Evolutionary conservation across 192 early-diverging fungal genomes (phyloP).

Genomic region (Coemansia pectinata): DNA sequence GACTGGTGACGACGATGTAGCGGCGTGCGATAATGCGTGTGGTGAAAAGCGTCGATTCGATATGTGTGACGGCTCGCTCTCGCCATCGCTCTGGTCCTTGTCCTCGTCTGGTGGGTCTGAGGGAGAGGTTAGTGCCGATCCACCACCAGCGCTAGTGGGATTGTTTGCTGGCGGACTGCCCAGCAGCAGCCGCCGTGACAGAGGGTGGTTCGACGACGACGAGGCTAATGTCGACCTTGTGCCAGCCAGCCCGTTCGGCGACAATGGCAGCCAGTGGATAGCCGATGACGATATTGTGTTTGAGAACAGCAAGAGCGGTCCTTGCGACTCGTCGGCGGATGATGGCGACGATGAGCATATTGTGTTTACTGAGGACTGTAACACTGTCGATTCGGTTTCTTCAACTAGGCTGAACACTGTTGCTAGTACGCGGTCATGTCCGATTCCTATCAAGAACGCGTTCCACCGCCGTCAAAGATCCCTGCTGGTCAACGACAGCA

Average conservation of each 20-base stretch:
- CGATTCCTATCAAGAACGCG: slow-evolving; percentile 3
- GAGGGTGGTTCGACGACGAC: slow-evolving; percentile 23
- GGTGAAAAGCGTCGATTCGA: neutral
- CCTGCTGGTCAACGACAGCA: neutral
- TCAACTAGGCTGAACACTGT: neutral
- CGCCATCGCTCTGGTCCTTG: neutral
- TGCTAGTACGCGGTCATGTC: neutral
- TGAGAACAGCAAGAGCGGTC: slow-evolving; percentile 16
- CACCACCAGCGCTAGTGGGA: neutral
- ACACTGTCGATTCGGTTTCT: neutral
- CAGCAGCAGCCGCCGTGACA: neutral
- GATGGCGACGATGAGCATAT: neutral
- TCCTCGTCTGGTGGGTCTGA: neutral
- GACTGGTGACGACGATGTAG: neutral
- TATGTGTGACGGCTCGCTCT: neutral
- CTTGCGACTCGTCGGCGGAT: neutral
- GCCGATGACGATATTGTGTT: slow-evolving; percentile 20
- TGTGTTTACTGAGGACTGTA: slow-evolving; percentile 1
- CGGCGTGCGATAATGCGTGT: neutral
- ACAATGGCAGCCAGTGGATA: slow-evolving; percentile 25
- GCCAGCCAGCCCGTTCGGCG: neutral
- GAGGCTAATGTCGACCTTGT: slow-evolving; percentile 7
- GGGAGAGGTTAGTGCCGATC: neutral
- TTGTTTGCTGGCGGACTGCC: neutral
- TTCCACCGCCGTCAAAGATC: slow-evolving; percentile 29